These are phyloP conservation scores for Mortierella sp. DNA, from an alignment of 371 early-diverging fungal genomes.

Conservation along the genomic window DNA sequence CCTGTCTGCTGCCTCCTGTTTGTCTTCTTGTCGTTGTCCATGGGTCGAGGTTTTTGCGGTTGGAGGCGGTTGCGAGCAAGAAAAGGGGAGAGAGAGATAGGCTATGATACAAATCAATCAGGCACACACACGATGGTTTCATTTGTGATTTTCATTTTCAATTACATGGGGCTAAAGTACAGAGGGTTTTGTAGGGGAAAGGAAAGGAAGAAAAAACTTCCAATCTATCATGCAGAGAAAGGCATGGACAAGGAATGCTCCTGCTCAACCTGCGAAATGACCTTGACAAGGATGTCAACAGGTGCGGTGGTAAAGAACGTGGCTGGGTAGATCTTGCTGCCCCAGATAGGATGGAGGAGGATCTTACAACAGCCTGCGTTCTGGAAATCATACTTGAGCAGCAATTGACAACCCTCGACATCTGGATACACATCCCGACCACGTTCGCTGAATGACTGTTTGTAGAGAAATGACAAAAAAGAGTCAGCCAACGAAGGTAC, in stretches of 20 bases:
- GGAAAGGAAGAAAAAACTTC: not conserved
- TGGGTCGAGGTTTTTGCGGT: not conserved
- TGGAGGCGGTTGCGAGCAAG: not conserved
- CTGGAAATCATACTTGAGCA: slow-evolving; percentile 81
- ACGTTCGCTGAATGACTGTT: slow-evolving; percentile 66
- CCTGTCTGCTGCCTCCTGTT: not conserved
- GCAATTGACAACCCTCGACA: slow-evolving; percentile 81
- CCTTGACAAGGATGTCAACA: slow-evolving; percentile 62
- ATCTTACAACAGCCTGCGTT: slow-evolving; percentile 90
- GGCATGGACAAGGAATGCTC: slow-evolving; percentile 1
- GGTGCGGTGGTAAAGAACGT: slow-evolving; percentile 91
- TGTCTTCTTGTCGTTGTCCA: slow-evolving; percentile 12
- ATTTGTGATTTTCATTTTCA: slow-evolving; percentile 1
- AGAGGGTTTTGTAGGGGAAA: not conserved
- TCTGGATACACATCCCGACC: slow-evolving; percentile 90
- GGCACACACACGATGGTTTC: not conserved
- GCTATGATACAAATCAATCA: too few species aligned
- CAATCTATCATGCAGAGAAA: not conserved
- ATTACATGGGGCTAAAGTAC: not conserved
- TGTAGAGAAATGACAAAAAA: slow-evolving; percentile 26
- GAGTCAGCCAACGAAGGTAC: slow-evolving; percentile 12
- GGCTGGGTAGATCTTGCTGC: slow-evolving; percentile 88
- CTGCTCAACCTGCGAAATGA: slow-evolving; percentile 37
- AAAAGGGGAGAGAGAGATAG: not conserved
- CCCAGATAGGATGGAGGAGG: slow-evolving; percentile 89